Conservation (phyloP, 73 alveolate species). For the Paramecium caudatum region DNA sequence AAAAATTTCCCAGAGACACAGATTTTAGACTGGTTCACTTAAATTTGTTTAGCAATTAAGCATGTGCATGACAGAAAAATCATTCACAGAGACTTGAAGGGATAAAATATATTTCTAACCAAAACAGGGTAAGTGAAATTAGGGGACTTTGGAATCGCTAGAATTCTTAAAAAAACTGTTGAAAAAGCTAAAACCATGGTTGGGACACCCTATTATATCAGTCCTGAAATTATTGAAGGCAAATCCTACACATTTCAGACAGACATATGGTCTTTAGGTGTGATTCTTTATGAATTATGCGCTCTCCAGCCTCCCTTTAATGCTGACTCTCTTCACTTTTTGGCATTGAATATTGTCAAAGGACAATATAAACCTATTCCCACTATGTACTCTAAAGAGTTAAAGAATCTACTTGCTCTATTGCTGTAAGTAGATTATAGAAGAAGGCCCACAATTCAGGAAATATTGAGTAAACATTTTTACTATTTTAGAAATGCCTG, state of each 20-base stretch:
- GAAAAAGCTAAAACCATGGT: conserved; percentile 94
- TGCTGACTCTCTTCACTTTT: conserved; percentile 85
- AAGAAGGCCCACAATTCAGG: conserved; percentile 88
- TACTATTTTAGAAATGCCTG: conserved; percentile 72
- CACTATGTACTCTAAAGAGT: conserved; percentile 82
- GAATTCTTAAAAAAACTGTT: conserved; percentile 83
- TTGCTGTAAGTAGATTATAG: conserved; percentile 86
- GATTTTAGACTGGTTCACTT: conserved; percentile 89
- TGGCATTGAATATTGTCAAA: conserved; percentile 89
- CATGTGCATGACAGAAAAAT: conserved; percentile 96
- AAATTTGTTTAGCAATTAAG: conserved; percentile 95
- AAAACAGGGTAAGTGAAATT: conserved; percentile 93
- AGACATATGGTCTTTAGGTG: conserved; percentile 95
- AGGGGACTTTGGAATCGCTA: conserved; percentile 98
- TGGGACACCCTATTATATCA: conserved; percentile 94
- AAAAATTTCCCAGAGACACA: conserved; percentile 84
- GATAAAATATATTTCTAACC: conserved; percentile 94
- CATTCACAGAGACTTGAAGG: conserved; percentile 96
- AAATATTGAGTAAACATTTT: conserved; percentile 77
- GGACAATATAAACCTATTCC: conserved; percentile 89
- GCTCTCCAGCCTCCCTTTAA: conserved; percentile 94
- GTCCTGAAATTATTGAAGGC: conserved; percentile 92
- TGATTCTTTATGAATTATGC: conserved; percentile 92
- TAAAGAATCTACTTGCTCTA: conserved; percentile 79
- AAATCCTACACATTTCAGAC: conserved; percentile 87